Evolutionary conservation across 208 protist species (phyloP), one percentile per base, ranked within the genome.

Genomic region (Trichomonas vaginalis): DNA sequence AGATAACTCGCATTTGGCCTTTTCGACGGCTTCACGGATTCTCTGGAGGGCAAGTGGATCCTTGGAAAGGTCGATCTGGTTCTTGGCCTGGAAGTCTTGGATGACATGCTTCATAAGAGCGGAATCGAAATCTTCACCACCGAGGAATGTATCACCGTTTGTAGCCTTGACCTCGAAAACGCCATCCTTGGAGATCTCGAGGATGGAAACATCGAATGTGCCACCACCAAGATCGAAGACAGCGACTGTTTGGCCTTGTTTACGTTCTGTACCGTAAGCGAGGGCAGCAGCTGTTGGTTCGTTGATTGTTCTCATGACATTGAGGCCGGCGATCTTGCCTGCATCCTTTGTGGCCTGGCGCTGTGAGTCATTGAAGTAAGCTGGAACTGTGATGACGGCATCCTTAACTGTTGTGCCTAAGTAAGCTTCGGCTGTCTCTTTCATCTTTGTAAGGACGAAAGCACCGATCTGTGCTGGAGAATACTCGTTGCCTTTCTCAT

Each of bases 161-260:
- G 99, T 99, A 46, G 95, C 96, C 96, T 97, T 97, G 40, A 97
- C 99, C 97, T 99, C 98, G 96, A 99, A 99, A 10, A 99, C 98
- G 96, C 98, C 99, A 48, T 95, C 96, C 46, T 92, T 92, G 45
- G 95, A 96, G 96, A 99, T 98, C 96, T 99, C 97, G 0, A 99
- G 97, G 95, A 99, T 98, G 12, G 98, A 99, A 95, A 99, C 97
- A 98, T 99, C 99, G 97, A 99, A 99, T n/a, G 98, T 99, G 95
- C 98, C 98, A 96, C 98, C 98, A 95, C 98, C 98, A 14, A 98
- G 95, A 96, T 97, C 97, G 95, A 96, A 98, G 14, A 98, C 97
- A 9, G 97, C 96, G 70, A 98, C 96, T 15, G 96, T 96, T 88
- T 97, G 96, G 61, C 80, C 97, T 39, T 97, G 96, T 82, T 95